Base-by-base conservation (phyloP, 2,329 filamentous ascomycete genomes). In the Colletotrichum sp. region DNA sequence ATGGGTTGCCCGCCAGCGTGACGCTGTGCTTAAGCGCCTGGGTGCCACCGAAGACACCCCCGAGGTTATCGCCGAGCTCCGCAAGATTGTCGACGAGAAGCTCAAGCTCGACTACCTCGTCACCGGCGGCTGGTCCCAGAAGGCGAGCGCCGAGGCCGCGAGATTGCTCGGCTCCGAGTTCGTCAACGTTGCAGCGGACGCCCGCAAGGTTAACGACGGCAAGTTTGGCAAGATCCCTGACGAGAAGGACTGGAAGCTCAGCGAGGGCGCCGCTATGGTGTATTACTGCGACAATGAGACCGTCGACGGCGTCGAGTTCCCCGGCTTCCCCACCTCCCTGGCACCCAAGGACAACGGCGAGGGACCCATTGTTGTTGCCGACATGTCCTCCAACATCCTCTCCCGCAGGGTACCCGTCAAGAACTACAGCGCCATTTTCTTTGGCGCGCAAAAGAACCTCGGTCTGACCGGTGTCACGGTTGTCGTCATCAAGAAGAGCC, bases 251-350 rank as follows among this genome's bases (percentile, higher is more conserved):
- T 98, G 95, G 95, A 94, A 89, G 39, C 89, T 97, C 9, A 94
- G 92, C 55, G 88, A 92, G 79, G 88, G 91, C 49, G 88, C 93
- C 12, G 91, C 95, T 1, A 89, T 98, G 81, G 93, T 96, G 3
- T 99, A 98, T 86, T 96, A 92, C 84, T 98, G 96, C 84, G 94
- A 96, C 84, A 99, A 99, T 80, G 96, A 99, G 88, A 98, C 95
- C 0, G 95, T 98, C 8, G 95, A 98, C 81, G 96, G 96, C 39
- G 95, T 99, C 22, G 96, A 99, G 83, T 98, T 98, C 80, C 95
- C 94, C 8, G 85, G 81, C n/a, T 91, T 92, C 82, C 96, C 96
- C 29, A 86, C 93, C 78, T 84, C 85, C 9, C 88, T 98, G 29
- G 90, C 91, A 65, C 85, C 90, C 13, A 85, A 85, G 8, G 85